Evolutionary conservation across 148 eudicot species (phyloP), one percentile per base, ranked within the genome.

Genomic region (Limonium bicolor): DNA sequence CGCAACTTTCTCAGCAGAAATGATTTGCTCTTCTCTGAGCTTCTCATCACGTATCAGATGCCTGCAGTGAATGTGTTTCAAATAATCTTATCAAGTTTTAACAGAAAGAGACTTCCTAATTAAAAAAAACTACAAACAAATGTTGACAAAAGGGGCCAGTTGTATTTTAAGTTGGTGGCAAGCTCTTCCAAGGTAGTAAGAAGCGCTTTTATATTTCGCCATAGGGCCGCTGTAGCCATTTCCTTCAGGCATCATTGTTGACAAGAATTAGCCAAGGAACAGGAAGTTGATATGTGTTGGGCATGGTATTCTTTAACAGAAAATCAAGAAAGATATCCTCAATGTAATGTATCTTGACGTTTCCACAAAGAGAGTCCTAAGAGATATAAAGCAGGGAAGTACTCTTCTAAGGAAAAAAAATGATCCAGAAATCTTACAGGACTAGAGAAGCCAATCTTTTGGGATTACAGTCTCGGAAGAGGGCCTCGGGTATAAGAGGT

Each of bases 401-500:
- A 15, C 7, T 17, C 2, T 14, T 30, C 15, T 22, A 16, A 18
- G 7, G 29, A 11, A 30, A 16, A n/a, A n/a, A 46, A 4, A 28
- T 7, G 5, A 13, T 5, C 30, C 29, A 30, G 43, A 48, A 31
- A 46, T 18, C 78, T 74, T 73, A 90, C 95, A 25, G 31, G 39
- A 90, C 73, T 35, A 66, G 40, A 18, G 63, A 19, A 22, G 87
- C 87, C 77, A 90, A 65, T 51, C 42, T 60, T 29, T 42, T 30
- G 28, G 99, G 93, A 2, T 69, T 77, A 70, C 93, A 90, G 26
- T 48, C 70, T 45, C 53, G 64, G 41, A 84, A 80, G 13, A 90
- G 82, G 46, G 79, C 87, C 76, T 90, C 99, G n/a, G 99, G 95
- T 42, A 84, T 77, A 46, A 78, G 46, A 15, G 72, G 55, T 0